Evolutionary conservation across 257 asterid genomes (phyloP).

Genomic region (Scutellaria minor): DNA sequence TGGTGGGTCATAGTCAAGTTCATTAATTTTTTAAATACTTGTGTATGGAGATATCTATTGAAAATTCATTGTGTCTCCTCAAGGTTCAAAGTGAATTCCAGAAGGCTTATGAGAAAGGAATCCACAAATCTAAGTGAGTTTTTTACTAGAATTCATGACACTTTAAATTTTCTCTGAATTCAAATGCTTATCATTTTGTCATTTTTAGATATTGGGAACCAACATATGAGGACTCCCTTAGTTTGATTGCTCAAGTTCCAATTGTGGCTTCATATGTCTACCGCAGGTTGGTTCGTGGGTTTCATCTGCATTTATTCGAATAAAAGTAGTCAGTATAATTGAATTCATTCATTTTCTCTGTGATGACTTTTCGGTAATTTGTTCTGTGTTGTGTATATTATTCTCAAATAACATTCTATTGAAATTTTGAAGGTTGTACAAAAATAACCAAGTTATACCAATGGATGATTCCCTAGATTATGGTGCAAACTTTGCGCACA

Average conservation of each 20-base stretch:
- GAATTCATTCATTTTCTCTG: constrained; percentile 7
- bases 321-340: not conserved
- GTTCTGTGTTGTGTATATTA: not conserved
- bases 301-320: constrained; percentile 7
- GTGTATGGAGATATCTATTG: constrained; percentile 29
- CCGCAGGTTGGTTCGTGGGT: constrained; percentile 75
- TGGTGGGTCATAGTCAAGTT: no score
- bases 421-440: constrained; percentile 74
- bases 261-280: constrained; percentile 86
- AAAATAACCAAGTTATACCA: constrained; percentile 75
- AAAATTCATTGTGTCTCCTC: constrained; percentile 38
- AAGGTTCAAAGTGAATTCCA: constrained; percentile 98
- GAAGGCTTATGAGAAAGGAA: constrained; percentile 97
- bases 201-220: constrained; percentile 91
- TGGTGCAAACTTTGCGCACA: constrained; percentile 93
- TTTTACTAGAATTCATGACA: constrained; percentile 11
- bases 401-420: constrained; percentile 37
- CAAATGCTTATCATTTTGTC: constrained; percentile 35
- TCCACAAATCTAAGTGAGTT: constrained; percentile 93
- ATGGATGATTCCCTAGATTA: constrained; percentile 88
- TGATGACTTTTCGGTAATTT: not conserved
- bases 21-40: not conserved
- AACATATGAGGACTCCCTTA: constrained; percentile 90
- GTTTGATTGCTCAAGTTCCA: constrained; percentile 96
- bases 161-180: constrained; percentile 12